Percentiles rank a stretch among this genome's conserved stretches.
phyloP scores from a whole-genome alignment of 106 monocot genomes.

The Ottelia alismoides region DNA sequence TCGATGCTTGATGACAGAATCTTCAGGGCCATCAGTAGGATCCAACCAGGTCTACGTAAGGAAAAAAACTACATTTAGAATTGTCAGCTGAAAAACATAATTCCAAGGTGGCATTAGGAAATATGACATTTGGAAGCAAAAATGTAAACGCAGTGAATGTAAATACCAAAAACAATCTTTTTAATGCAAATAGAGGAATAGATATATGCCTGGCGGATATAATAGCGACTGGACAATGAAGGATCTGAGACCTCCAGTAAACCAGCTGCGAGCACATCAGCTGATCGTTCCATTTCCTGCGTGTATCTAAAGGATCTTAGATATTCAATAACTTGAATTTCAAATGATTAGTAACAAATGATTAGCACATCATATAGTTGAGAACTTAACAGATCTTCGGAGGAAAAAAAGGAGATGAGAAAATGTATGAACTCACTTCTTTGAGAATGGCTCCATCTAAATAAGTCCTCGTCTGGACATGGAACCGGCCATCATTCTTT shows the following conservation, averaged over 20 bases:
- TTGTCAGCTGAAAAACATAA: no score
- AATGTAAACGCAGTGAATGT: no score
- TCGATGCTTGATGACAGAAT: conserved; percentile 70
- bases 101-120: no score
- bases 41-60: conserved; percentile 41
- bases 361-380: no score
- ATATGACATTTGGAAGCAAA: no score
- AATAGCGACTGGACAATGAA: conserved; percentile 76
- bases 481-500: conserved; percentile 86
- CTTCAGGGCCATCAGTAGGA: conserved; percentile 41
- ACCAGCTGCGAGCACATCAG: conserved; percentile 95
- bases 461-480: conserved; percentile 89
- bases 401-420: no score
- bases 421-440: conserved; percentile 40
- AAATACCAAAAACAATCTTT: no score
- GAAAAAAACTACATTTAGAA: no score
- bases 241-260: conserved; percentile 94
- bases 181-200: not conserved
- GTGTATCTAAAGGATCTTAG: conserved; percentile 1
- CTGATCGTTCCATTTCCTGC: conserved; percentile 98
- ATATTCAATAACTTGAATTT: no score
- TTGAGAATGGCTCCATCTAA: conserved; percentile 93
- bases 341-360: no score
- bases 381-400: no score
- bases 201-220: conserved; percentile 63